phyloP scores from a whole-genome alignment of 352 stramenopile genomes.

The Pythium volutum region DNA sequence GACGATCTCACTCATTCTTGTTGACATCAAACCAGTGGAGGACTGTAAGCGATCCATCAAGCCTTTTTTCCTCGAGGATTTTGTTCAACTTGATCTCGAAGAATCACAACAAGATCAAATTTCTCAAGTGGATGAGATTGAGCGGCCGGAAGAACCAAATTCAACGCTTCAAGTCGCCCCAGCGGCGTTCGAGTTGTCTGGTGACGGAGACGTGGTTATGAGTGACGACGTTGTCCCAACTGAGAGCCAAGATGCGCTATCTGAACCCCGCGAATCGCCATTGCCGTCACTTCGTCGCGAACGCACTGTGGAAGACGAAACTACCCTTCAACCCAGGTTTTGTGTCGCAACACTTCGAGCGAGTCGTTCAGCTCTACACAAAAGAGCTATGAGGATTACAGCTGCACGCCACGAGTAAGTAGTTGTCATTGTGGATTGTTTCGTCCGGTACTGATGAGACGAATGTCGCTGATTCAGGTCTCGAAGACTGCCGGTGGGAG shows the following conservation, averaged over 20 bases:
- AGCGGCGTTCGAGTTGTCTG: not conserved
- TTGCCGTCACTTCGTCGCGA: not conserved
- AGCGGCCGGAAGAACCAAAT: not conserved
- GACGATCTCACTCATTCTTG: not conserved
- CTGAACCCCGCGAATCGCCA: not conserved
- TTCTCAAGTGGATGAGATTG: not conserved
- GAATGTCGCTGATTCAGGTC: not conserved
- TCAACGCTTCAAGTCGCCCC: not conserved
- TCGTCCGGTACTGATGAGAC: not conserved
- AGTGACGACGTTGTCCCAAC: not conserved
- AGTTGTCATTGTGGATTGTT: not conserved
- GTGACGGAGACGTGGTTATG: not conserved
- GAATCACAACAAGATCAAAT: constrained; percentile 5
- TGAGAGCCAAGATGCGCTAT: not conserved
- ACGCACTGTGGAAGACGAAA: not conserved
- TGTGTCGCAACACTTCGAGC: not conserved
- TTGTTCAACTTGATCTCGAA: constrained; percentile 18
- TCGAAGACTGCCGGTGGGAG: not conserved
- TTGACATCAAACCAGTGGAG: constrained; percentile 14
- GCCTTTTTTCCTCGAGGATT: constrained; percentile 36
- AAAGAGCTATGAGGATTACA: not conserved
- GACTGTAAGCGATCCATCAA: constrained; percentile 33
- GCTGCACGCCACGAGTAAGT: not conserved
- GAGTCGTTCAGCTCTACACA: not conserved
- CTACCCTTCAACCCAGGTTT: not conserved